phyloP scores from a whole-genome alignment of 1,139 yeast genomes.

The Candida sojae region DNA sequence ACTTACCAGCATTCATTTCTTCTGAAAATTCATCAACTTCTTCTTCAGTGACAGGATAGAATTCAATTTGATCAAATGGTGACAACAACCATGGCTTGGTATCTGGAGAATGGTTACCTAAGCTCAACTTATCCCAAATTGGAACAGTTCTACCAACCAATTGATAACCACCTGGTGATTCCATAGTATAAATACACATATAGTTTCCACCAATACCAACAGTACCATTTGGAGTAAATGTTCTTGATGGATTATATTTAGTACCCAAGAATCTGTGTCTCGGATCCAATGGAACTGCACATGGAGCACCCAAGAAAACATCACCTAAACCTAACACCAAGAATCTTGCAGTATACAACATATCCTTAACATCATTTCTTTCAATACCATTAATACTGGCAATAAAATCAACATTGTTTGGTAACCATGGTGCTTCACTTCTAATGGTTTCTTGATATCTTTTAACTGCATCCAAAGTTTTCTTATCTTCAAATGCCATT shows the following conservation, averaged over 20 bases:
- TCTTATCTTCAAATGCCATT: conserved; percentile 92
- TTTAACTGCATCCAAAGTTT: conserved; percentile 84
- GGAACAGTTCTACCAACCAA: conserved; percentile 95
- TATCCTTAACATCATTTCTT: conserved; percentile 74
- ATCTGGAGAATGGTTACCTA: conserved; percentile 61
- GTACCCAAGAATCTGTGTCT: conserved; percentile 91
- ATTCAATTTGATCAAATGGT: conserved; percentile 93
- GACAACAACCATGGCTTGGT: conserved; percentile 85
- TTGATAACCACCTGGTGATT: conserved; percentile 98
- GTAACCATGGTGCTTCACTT: conserved; percentile 94
- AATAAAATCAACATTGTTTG: conserved; percentile 94
- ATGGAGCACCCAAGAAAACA: conserved; percentile 96
- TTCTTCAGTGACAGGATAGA: conserved; percentile 84
- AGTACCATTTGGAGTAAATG: conserved; percentile 93
- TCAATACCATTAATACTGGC: conserved; percentile 82
- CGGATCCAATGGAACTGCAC: conserved; percentile 97
- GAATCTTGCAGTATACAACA: conserved; percentile 86
- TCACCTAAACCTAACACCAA: conserved; percentile 95
- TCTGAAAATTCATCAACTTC: conserved; percentile 74
- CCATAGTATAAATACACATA: conserved; percentile 98
- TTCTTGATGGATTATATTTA: conserved; percentile 94
- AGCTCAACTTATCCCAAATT: conserved; percentile 91
- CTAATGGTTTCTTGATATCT: conserved; percentile 93
- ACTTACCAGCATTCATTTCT: conserved; percentile 80
- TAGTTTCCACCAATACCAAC: conserved; percentile 98